Base-by-base conservation (phyloP, 2,329 filamentous ascomycete genomes). In the Raffaelea deltoideospora region DNA sequence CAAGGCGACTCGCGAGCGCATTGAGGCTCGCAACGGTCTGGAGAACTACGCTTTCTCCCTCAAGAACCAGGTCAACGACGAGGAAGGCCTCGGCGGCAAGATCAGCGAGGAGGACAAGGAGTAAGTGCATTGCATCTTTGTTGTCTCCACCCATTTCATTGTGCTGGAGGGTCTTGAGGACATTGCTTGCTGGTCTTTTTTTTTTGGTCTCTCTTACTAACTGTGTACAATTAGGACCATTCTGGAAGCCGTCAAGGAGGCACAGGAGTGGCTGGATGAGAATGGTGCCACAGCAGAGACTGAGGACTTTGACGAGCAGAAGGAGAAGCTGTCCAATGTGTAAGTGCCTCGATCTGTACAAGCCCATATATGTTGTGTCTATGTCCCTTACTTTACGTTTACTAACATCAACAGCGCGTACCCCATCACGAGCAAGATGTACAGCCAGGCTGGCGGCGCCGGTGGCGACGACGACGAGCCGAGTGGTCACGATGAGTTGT, bases 11-110 rank as follows among this genome's bases (percentile, higher is more conserved):
- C 85, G 86, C 58, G 84, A 90, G 69, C 87, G 87, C 67, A 94
- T 98, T 51, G 87, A 95, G 69, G 80, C 87, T 51, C 81, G 88
- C 57, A 96, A 98, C 65, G 76, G 79, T 50, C 81, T 98, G 43
- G 90, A 98, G 77, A 96, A 96, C 78, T 98, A 96, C 66, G 86
- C 86, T 50, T 96, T 93, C 76, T 88, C 74, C 69, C 70, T 98
- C 52, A 96, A 96, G 83, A 96, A 94, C 81, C 90, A 96, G 72
- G 79, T 86, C 68, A 88, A 87, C 60, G 90, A 98, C 47, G 82
- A 93, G 50, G 86, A 95, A 46, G 90, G 88, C 60, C 83, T 96
- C 43, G 88, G 88, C 63, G 85, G 87, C 66, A 95, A 96, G 83
- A 90, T 98, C 53, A 84, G 90, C 45, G 88, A 94, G 37, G 88